phyloP scores from a whole-genome alignment of 2,329 filamentous ascomycete species.

The Aspergillus oerlinghausenensis region DNA sequence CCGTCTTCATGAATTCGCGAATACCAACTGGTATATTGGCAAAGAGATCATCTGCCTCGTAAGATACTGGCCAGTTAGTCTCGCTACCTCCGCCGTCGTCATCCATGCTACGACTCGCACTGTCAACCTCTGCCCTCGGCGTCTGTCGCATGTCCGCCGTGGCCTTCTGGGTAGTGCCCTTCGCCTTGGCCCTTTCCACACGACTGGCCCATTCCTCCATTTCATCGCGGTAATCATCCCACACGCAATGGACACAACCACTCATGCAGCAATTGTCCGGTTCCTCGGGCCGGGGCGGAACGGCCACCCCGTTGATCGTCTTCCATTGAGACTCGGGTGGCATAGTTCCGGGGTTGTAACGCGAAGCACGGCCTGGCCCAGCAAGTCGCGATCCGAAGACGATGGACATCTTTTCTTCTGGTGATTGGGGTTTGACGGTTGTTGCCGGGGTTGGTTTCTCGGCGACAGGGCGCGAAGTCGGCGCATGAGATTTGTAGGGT shows the following conservation, averaged over 20 bases:
- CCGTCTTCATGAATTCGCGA: conserved; percentile 92
- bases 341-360: conserved; percentile 51
- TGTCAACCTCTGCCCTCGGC: conserved; percentile 40
- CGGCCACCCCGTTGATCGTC: conserved; percentile 68
- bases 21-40: conserved; percentile 84
- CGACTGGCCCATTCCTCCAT: conserved; percentile 79
- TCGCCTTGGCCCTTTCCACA: conserved; percentile 56
- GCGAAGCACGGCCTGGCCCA: conserved; percentile 63
- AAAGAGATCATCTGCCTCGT: conserved; percentile 60
- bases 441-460: conserved; percentile 15
- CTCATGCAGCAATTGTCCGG: conserved; percentile 99
- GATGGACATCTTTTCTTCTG: conserved; percentile 55
- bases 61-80: conserved; percentile 56
- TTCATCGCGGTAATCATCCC: conserved; percentile 87
- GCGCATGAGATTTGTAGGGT: conserved; percentile 17
- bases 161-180: conserved; percentile 21
- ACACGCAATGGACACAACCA: conserved; percentile 95
- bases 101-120: conserved; percentile 62
- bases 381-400: conserved; percentile 78
- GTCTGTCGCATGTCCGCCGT: conserved; percentile 27
- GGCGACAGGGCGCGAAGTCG: conserved; percentile 15
- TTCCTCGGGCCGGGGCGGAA: conserved; percentile 80
- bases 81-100: conserved; percentile 75
- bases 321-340: conserved; percentile 54
- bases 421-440: conserved; percentile 22